phyloP scores from a whole-genome alignment of 306 rosid genomes.

The Dryas alaskensis region DNA sequence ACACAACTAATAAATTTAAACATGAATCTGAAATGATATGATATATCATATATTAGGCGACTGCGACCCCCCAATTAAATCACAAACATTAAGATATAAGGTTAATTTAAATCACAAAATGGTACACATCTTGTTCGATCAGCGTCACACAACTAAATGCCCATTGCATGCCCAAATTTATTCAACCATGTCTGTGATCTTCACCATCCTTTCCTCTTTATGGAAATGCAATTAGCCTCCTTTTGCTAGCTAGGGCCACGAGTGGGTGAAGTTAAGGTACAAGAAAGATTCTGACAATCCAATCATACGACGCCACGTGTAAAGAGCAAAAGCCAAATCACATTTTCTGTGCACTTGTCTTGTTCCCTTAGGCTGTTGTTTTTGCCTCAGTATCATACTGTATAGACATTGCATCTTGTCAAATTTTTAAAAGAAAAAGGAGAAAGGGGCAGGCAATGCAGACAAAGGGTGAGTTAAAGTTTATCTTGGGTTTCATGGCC shows the following conservation, averaged over 20 bases:
- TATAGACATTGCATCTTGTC: conserved; percentile 22
- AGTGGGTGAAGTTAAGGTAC: conserved; percentile 7
- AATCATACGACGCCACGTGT: conserved; percentile 1
- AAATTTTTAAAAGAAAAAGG: conserved; percentile 17
- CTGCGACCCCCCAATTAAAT: not conserved
- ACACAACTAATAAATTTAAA: not conserved
- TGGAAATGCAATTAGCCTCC: conserved; percentile 10
- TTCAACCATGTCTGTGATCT: conserved; percentile 2
- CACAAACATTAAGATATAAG: not conserved
- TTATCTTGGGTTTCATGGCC: conserved; percentile 13
- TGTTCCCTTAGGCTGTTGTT: conserved; percentile 17
- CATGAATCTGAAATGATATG: not conserved
- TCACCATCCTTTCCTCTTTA: not conserved
- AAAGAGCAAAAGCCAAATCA: conserved; percentile 7
- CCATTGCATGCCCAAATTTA: conserved; percentile 8
- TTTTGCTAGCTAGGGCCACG: not conserved
- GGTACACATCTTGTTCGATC: conserved; percentile 6
- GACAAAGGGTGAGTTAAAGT: conserved; percentile 34
- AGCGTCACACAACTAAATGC: conserved; percentile 1
- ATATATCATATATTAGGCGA: too few species aligned
- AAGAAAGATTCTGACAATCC: not conserved
- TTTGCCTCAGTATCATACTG: conserved; percentile 22
- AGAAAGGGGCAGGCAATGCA: conserved; percentile 13
- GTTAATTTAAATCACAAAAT: not conserved
- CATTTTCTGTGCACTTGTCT: conserved; percentile 27